Evolutionary conservation across 2,329 filamentous ascomycete species (phyloP).

Genomic region (Alternaria tenuissima): DNA sequence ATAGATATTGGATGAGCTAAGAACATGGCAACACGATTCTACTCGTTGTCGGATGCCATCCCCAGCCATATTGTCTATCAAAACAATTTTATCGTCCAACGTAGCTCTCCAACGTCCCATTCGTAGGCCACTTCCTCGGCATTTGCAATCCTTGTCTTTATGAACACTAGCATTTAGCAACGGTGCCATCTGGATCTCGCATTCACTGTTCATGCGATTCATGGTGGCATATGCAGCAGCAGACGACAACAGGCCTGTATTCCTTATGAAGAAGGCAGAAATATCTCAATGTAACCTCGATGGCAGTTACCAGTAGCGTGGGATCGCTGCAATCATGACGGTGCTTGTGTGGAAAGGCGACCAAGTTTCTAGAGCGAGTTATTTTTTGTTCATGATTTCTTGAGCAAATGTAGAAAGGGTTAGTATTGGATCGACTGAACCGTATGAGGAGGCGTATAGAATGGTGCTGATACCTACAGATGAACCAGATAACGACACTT

Average conservation of each 20-base stretch:
- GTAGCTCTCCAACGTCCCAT: neutral
- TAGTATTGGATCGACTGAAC: neutral
- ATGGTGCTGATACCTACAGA: neutral
- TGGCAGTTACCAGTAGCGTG: neutral
- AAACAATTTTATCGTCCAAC: neutral
- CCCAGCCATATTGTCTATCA: neutral
- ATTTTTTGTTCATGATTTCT: neutral
- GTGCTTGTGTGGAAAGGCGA: neutral
- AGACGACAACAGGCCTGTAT: conserved; percentile 4
- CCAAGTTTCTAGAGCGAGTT: neutral
- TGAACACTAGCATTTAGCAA: neutral
- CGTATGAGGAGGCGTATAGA: neutral
- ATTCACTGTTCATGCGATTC: neutral
- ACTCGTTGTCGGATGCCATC: neutral
- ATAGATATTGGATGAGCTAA: neutral
- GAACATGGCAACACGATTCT: neutral
- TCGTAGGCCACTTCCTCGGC: neutral
- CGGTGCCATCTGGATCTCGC: no score
- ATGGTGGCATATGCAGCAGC: conserved; percentile 2
- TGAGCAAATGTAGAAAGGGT: neutral
- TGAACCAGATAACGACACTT: neutral
- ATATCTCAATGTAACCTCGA: neutral
- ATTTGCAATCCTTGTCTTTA: neutral
- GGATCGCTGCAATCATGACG: neutral
- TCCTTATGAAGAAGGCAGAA: neutral